Evolutionary conservation across 768 basidiomycete genomes (phyloP).

Genomic region (Macrolepiota dolichaula): DNA sequence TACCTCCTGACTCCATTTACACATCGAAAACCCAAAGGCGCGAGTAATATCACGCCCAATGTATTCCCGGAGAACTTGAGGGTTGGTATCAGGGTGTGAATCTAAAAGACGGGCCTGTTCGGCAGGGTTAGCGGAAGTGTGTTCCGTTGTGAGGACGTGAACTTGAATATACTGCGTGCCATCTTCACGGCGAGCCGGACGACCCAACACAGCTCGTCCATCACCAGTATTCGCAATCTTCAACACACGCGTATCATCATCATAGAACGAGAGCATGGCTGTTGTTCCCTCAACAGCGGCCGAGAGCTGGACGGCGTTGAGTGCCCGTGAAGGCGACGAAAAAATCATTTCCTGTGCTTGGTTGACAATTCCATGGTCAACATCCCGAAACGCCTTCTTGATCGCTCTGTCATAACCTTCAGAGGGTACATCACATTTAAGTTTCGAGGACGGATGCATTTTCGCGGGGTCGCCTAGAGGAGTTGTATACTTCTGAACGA

Average conservation of each 20-base stretch:
- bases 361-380: conserved; percentile 33
- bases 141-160: conserved; percentile 36
- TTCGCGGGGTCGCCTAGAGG: not conserved
- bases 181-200: conserved; percentile 19
- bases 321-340: conserved; percentile 17
- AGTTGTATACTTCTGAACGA: not conserved
- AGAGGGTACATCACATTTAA: not conserved
- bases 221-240: conserved; percentile 38
- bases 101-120: conserved; percentile 29
- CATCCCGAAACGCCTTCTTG: conserved; percentile 4
- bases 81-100: conserved; percentile 23
- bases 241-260: conserved; percentile 29
- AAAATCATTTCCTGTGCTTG: conserved; percentile 20
- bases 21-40: conserved; percentile 41
- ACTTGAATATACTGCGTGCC: conserved; percentile 23
- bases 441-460: not conserved
- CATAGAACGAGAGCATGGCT: conserved; percentile 32
- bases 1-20: conserved; percentile 38
- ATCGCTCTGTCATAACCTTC: not conserved
- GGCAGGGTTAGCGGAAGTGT: conserved; percentile 28
- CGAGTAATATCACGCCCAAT: conserved; percentile 26
- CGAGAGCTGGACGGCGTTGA: conserved; percentile 22
- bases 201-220: conserved; percentile 39
- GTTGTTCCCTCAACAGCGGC: conserved; percentile 27
- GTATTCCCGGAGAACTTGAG: conserved; percentile 13